Conservation (phyloP, 441 rosid species). For the Pelargonium fulgidum region DNA sequence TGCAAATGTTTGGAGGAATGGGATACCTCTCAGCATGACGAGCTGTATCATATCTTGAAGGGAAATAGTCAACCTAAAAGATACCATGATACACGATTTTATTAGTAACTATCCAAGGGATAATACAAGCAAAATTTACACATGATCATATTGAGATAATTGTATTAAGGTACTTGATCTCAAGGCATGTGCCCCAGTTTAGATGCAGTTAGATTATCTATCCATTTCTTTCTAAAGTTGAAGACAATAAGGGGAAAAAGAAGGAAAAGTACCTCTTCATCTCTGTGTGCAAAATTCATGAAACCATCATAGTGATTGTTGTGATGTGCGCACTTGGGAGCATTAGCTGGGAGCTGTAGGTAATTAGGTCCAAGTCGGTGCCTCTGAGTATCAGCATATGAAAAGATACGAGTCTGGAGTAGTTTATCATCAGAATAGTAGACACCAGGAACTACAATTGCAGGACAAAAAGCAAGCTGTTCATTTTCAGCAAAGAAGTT, state of each 20-base stretch:
- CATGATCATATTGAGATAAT: background rate
- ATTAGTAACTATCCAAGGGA: slow-evolving; percentile 22
- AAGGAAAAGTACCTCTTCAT: slow-evolving; percentile 60
- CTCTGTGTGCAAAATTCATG: slow-evolving; percentile 93
- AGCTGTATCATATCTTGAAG: slow-evolving; percentile 70
- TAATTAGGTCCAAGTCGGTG: slow-evolving; percentile 98
- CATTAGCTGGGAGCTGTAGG: slow-evolving; percentile 81
- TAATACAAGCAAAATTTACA: background rate
- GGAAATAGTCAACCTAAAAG: slow-evolving; percentile 79
- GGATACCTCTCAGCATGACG: slow-evolving; percentile 70
- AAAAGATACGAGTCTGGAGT: slow-evolving; percentile 74
- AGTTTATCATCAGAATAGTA: slow-evolving; percentile 82
- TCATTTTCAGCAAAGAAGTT: slow-evolving; percentile 95
- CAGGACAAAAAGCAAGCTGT: slow-evolving; percentile 87
- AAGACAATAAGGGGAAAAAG: background rate
- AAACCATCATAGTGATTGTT: slow-evolving; percentile 90
- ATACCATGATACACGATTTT: slow-evolving; percentile 12
- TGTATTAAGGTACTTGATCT: background rate
- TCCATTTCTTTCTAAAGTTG: too few relatives aligned
- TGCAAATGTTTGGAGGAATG: slow-evolving; percentile 35
- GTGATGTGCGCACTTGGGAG: slow-evolving; percentile 88
- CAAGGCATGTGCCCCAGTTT: background rate
- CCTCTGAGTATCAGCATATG: slow-evolving; percentile 88
- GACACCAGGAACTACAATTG: slow-evolving; percentile 79
- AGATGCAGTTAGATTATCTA: background rate